Base-by-base conservation (phyloP, 192 early-diverging fungal genomes). In the Phlyctochytrium planicorne region DNA sequence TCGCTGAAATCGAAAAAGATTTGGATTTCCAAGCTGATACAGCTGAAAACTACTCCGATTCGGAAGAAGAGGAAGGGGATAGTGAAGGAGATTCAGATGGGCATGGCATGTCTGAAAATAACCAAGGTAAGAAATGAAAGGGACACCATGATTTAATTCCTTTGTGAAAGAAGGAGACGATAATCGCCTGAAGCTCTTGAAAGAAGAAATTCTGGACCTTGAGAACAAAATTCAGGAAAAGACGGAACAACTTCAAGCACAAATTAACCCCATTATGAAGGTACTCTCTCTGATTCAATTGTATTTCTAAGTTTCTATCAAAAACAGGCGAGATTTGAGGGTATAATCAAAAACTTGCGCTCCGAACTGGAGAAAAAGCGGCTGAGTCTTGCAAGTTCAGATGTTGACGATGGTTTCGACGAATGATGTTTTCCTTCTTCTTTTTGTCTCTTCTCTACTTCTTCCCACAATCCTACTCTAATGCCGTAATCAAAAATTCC, bases 211-310 rank as follows among this genome's bases (percentile, higher is more conserved):
- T 65, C 72, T 65, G 30, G 87, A 88, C 34, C 56, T 91, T 63
- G 81, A 89, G 47, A 65, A 63, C 2, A 83, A 79, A 33, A 75
- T 91, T 60, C 71, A 81, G 23, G 82, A 85, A 2, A 88, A 82
- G 55, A 61, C 75, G 31, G 75, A 76, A 0, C 79, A 88, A 60
- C 47, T 89, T 1, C 63, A 76, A 0, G 76, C 81, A 23, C 87
- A 89, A 20, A 78, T 83, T 2, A 91, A 93, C 74, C 82, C 84
- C 3, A 89, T 93, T 66, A 74, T 93, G 60, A 86, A 81, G 84
- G 91, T 30, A 30, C 3, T 20, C 32, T 34, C 3, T 53, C 23
- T 34, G 40, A 62, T 27, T 59, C 10, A 50, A 0, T 59, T 29
- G 24, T n/a, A 29, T 37, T 40, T 3, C 23, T 52, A 60, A 47